Percentiles rank a stretch among this genome's conserved stretches.
Evolutionary conservation across 768 basidiomycete species (phyloP).

Genomic region (Hortiboletus flavorubellus): DNA sequence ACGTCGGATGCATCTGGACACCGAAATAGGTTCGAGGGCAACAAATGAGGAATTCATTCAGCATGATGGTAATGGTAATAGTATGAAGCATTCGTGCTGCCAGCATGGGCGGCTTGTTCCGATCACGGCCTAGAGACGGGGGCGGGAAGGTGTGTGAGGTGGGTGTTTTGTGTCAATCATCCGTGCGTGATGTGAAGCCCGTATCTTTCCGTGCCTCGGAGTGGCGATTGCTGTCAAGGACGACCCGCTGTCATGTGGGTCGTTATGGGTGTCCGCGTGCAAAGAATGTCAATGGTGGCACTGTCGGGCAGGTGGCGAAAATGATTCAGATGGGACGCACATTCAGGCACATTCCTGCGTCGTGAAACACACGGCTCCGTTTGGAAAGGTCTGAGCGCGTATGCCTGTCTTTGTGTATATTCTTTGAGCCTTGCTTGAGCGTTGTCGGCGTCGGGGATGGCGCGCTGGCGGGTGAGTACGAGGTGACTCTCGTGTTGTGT

Average conservation of each 20-base stretch:
- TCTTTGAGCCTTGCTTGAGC: too few species aligned
- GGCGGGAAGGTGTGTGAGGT: neutral
- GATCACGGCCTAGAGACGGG: constrained; percentile 4
- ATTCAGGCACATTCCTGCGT: constrained; percentile 6
- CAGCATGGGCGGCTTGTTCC: constrained; percentile 5
- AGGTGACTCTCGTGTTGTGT: too few species aligned
- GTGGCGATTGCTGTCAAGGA: neutral
- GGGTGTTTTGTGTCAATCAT: neutral
- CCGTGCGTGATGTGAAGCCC: constrained; percentile 5
- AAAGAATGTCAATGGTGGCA: neutral
- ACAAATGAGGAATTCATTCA: neutral
- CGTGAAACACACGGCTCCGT: too few species aligned
- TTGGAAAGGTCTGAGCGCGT: too few species aligned
- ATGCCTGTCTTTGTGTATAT: too few species aligned
- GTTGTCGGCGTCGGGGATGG: too few species aligned
- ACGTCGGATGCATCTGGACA: neutral
- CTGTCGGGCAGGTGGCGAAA: neutral
- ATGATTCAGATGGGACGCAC: too few species aligned
- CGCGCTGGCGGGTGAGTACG: too few species aligned
- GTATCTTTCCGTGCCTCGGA: constrained; percentile 7
- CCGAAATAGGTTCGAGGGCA: neutral
- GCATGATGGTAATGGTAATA: neutral
- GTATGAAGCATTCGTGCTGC: neutral
- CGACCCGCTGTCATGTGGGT: constrained; percentile 12
- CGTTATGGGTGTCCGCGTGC: constrained; percentile 10